phyloP scores from a whole-genome alignment of 2,329 filamentous ascomycete species.

The Calycina marina region DNA sequence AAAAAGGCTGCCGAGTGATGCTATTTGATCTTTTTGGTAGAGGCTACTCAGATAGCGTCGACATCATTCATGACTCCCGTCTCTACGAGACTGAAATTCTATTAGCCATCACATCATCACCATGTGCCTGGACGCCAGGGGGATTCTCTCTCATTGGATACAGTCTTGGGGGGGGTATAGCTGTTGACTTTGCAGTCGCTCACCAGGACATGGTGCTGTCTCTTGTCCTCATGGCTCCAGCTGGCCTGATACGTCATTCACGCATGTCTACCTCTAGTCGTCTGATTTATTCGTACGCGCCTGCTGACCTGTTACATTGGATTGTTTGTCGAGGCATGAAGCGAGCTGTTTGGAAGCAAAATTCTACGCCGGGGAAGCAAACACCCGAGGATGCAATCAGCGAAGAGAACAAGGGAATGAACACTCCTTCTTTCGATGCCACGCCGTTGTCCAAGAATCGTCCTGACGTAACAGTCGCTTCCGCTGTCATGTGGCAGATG shows the following conservation, averaged over 20 bases:
- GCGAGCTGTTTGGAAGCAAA: slow-evolving; percentile 1
- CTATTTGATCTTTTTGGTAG: slow-evolving; percentile 66
- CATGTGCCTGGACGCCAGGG: slow-evolving; percentile 35
- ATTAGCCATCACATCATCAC: slow-evolving; percentile 34
- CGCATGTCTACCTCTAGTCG: slow-evolving; percentile 35
- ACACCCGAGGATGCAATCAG: slow-evolving; percentile 3
- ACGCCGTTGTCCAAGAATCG: slow-evolving; percentile 8
- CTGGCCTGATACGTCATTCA: slow-evolving; percentile 51
- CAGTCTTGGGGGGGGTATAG: slow-evolving; percentile 64
- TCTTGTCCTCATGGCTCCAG: slow-evolving; percentile 64
- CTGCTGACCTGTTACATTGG: slow-evolving; percentile 32
- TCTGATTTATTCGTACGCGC: slow-evolving; percentile 37
- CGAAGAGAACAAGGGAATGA: slow-evolving; percentile 11
- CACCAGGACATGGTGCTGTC: slow-evolving; percentile 54
- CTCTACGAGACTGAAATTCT: slow-evolving; percentile 54
- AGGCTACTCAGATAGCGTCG: slow-evolving; percentile 55
- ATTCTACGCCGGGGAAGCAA: slow-evolving; percentile 4
- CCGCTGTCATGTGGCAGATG: slow-evolving; percentile 41
- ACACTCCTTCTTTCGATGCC: slow-evolving; percentile 10
- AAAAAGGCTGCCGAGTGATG: slow-evolving; percentile 60
- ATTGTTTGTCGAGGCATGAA: slow-evolving; percentile 5
- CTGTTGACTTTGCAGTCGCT: slow-evolving; percentile 52
- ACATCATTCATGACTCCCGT: slow-evolving; percentile 43
- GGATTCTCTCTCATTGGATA: slow-evolving; percentile 65
- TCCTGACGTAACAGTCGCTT: slow-evolving; percentile 12